These are phyloP conservation scores for Artemisia tridentata DNA, from an alignment of 129 eudicot genomes.

Conservation along the genomic window DNA sequence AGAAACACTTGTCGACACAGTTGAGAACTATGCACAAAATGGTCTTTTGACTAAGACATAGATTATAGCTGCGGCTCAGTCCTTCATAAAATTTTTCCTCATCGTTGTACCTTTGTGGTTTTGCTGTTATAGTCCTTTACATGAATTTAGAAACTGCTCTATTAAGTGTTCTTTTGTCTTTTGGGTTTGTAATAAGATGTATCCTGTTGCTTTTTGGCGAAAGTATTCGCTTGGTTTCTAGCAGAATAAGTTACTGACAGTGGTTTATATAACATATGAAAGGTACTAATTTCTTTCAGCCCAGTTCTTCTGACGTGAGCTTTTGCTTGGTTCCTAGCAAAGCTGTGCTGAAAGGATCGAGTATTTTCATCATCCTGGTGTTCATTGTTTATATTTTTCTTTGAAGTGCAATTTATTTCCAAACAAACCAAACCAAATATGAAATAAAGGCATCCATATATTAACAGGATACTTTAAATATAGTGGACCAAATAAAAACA, in stretches of 20 bases:
- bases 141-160: not conserved
- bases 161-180: not conserved
- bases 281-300: not conserved
- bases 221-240: not conserved
- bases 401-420: no score
- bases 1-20: constrained; percentile 71
- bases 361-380: no score
- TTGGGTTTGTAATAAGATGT: constrained; percentile 4
- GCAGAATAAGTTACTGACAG: not conserved
- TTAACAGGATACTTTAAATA: no score
- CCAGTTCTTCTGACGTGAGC: no score
- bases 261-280: not conserved
- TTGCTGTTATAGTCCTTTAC: not conserved
- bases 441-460: no score
- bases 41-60: constrained; percentile 43
- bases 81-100: no score
- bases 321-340: no score
- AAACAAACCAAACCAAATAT: no score
- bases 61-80: not conserved
- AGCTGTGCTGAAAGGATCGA: no score
- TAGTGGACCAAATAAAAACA: no score
- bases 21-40: constrained; percentile 49
- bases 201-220: constrained; percentile 10
- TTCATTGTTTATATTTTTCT: no score
- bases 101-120: not conserved